Conservation (phyloP, 2,329 filamentous ascomycete genomes). For the Fusarium cicatricum region DNA sequence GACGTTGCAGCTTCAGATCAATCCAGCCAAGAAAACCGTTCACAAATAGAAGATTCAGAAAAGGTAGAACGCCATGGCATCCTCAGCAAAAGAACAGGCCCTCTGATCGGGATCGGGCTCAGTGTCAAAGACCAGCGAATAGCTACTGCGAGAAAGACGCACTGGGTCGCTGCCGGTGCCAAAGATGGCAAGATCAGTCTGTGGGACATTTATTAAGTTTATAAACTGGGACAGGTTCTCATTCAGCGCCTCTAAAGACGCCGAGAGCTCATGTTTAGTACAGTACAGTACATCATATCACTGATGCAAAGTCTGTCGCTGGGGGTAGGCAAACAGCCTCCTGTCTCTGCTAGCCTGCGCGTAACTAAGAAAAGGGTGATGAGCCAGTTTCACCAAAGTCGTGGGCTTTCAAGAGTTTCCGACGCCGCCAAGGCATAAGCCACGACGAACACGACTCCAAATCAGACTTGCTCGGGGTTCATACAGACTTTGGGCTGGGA, state of each 20-base stretch:
- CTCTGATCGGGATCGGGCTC: slow-evolving; percentile 16
- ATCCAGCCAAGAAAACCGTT: slow-evolving; percentile 28
- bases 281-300: no score
- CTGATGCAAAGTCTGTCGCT: no score
- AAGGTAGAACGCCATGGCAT: not conserved
- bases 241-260: not conserved
- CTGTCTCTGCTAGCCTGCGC: no score
- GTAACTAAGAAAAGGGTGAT: no score
- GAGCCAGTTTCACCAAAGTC: no score
- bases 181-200: slow-evolving; percentile 96
- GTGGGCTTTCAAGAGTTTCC: no score
- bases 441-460: no score
- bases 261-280: no score
- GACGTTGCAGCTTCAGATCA: slow-evolving; percentile 42
- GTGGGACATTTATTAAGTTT: slow-evolving; percentile 85
- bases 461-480: no score
- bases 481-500: no score
- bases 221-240: not conserved
- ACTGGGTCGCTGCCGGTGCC: slow-evolving; percentile 90
- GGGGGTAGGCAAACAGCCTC: no score
- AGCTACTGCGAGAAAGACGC: slow-evolving; percentile 71
- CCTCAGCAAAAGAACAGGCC: not conserved
- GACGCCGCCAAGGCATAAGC: no score
- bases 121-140: slow-evolving; percentile 70
- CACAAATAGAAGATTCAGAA: not conserved